Percentiles rank a stretch among this genome's conserved stretches.
Evolutionary conservation across 257 asterid genomes (phyloP).

Genomic region (Plantago elongata): DNA sequence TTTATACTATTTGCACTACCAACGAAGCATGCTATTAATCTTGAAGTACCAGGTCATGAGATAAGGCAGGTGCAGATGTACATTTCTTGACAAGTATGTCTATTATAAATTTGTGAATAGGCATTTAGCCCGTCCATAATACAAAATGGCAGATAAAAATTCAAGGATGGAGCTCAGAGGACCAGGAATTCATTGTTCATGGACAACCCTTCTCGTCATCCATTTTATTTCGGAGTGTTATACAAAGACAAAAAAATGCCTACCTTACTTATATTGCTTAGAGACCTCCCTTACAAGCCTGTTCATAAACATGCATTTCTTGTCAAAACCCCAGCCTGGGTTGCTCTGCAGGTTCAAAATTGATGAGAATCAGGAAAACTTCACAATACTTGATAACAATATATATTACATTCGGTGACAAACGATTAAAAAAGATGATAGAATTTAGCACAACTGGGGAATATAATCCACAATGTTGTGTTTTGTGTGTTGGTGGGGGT

Average conservation of each 20-base stretch:
- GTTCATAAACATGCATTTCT: slow-evolving; percentile 89
- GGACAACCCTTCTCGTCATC: slow-evolving; percentile 7
- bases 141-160: neutral
- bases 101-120: too few species aligned
- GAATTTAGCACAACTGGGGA: too few species aligned
- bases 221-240: slow-evolving; percentile 14
- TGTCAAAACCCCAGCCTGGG: slow-evolving; percentile 92
- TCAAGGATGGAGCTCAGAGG: slow-evolving; percentile 5
- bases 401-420: neutral
- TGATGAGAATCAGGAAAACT: slow-evolving; percentile 2
- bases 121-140: neutral
- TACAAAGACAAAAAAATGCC: slow-evolving; percentile 4
- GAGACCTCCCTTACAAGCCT: slow-evolving; percentile 63
- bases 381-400: neutral
- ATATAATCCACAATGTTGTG: too few species aligned
- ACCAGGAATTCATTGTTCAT: neutral
- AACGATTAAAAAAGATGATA: too few species aligned
- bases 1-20: too few species aligned
- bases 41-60: too few species aligned
- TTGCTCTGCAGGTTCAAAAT: slow-evolving; percentile 61
- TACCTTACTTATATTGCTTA: slow-evolving; percentile 57
- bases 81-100: too few species aligned
- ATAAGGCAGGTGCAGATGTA: too few species aligned
- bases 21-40: too few species aligned
- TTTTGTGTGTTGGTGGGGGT: too few species aligned